phyloP scores from a whole-genome alignment of 2,329 filamentous ascomycete species.

The Dothistroma septosporum region DNA sequence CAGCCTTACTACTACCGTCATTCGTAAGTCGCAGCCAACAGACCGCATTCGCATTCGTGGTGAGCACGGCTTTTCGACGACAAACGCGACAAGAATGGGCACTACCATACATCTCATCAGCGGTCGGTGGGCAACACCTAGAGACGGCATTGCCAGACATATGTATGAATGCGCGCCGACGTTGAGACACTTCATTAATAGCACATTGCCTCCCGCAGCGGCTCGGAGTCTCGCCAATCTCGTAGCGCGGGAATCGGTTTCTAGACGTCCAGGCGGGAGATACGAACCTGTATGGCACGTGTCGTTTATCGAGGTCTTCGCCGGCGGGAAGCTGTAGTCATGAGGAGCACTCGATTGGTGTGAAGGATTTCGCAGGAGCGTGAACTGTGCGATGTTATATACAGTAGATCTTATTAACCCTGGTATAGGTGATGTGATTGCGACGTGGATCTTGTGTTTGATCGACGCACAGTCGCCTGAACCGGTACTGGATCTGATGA shows the following conservation, averaged over 20 bases:
- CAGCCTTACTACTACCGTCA: not conserved
- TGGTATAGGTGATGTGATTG: not conserved
- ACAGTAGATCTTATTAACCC: too few relatives aligned
- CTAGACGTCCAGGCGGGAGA: not conserved
- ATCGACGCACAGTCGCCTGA: constrained; percentile 4
- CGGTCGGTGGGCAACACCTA: not conserved
- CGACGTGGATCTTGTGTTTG: constrained; percentile 4
- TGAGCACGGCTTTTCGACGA: not conserved
- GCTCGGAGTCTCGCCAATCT: not conserved
- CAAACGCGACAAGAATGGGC: too few relatives aligned
- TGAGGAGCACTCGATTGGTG: not conserved
- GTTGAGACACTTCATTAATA: not conserved
- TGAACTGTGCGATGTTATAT: not conserved
- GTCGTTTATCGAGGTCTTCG: not conserved
- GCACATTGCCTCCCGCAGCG: not conserved
- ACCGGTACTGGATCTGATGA: not conserved
- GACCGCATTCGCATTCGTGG: not conserved
- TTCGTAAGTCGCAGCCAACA: not conserved
- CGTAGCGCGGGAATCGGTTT: not conserved
- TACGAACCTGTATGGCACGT: not conserved
- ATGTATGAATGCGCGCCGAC: not conserved
- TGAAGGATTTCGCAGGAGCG: not conserved
- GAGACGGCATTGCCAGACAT: not conserved
- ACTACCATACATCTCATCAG: not conserved
- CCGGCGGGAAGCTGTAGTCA: not conserved